These are phyloP conservation scores for Aspergillus steynii DNA, from an alignment of 495 filamentous ascomycete genomes.

Conservation along the genomic window DNA sequence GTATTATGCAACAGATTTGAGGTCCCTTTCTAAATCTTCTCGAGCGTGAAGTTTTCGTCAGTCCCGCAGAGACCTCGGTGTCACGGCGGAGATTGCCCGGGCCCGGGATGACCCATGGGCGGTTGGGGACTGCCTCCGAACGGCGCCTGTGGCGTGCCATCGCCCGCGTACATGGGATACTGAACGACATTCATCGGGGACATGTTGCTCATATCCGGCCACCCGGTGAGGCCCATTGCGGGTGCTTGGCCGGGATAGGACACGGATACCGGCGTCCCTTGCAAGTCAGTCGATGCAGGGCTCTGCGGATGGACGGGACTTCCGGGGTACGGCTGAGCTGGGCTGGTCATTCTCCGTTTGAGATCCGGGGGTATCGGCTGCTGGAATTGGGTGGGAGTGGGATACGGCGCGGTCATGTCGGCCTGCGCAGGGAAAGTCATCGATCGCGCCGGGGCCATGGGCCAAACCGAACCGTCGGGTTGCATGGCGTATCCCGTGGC, in stretches of 20 bases:
- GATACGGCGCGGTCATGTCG: conserved; percentile 29
- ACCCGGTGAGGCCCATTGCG: conserved; percentile 37
- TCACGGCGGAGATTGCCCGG: conserved; percentile 28
- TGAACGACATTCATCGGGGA: conserved; percentile 35
- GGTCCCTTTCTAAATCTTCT: conserved; percentile 4
- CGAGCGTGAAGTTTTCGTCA: neutral
- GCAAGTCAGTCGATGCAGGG: conserved; percentile 32
- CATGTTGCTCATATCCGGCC: conserved; percentile 42
- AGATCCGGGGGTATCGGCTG: conserved; percentile 40
- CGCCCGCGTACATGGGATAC: conserved; percentile 41
- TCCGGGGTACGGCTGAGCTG: conserved; percentile 31
- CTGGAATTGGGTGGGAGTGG: conserved; percentile 32
- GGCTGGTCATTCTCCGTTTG: conserved; percentile 47
- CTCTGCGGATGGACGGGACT: conserved; percentile 28
- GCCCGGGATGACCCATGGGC: conserved; percentile 41
- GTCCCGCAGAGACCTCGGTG: neutral
- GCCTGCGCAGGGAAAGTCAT: conserved; percentile 43
- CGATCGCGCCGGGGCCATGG: conserved; percentile 35
- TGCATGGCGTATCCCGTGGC: conserved; percentile 37
- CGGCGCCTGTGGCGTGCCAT: conserved; percentile 31
- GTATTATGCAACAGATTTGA: conserved; percentile 27
- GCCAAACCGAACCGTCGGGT: conserved; percentile 44
- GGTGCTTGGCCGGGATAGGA: conserved; percentile 36
- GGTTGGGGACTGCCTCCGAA: conserved; percentile 25
- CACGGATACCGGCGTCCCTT: conserved; percentile 31